Evolutionary conservation across 306 rosid genomes (phyloP).

Genomic region (Ammopiptanthus mongolicus): DNA sequence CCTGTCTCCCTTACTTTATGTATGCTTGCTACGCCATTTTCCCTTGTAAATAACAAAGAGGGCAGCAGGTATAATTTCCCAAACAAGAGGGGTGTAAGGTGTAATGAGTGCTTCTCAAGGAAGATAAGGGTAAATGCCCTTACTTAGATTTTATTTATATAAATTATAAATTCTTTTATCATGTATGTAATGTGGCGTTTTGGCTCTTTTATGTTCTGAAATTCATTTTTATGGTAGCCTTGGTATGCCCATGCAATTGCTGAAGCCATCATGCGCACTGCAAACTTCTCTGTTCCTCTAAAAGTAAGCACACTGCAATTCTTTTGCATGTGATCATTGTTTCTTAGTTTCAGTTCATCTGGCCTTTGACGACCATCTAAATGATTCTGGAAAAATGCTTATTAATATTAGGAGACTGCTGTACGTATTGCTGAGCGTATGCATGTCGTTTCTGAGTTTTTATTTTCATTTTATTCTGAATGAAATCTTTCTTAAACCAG

Average conservation of each 20-base stretch:
- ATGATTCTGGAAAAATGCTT: background rate
- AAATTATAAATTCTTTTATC: background rate
- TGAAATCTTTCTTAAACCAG: background rate
- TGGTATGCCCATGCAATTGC: conserved; percentile 99
- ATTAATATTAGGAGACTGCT: background rate
- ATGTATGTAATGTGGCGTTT: background rate
- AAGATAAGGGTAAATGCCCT: no score
- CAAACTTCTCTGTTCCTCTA: conserved; percentile 92
- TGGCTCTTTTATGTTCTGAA: conserved; percentile 9
- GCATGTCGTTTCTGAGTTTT: background rate
- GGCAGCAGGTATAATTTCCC: no score
- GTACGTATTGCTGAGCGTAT: background rate
- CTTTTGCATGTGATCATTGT: conserved; percentile 3
- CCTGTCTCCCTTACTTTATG: no score
- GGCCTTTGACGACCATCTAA: background rate
- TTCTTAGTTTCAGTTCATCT: conserved; percentile 9
- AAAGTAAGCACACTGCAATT: conserved; percentile 51
- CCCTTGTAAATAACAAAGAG: no score
- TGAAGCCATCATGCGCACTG: conserved; percentile 95
- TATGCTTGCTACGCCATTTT: no score
- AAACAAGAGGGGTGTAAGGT: no score
- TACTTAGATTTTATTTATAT: no score
- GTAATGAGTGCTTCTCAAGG: no score
- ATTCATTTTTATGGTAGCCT: conserved; percentile 52
- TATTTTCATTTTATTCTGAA: background rate